phyloP scores from a whole-genome alignment of 2,329 filamentous ascomycete genomes.

The Neonectria faginata region DNA sequence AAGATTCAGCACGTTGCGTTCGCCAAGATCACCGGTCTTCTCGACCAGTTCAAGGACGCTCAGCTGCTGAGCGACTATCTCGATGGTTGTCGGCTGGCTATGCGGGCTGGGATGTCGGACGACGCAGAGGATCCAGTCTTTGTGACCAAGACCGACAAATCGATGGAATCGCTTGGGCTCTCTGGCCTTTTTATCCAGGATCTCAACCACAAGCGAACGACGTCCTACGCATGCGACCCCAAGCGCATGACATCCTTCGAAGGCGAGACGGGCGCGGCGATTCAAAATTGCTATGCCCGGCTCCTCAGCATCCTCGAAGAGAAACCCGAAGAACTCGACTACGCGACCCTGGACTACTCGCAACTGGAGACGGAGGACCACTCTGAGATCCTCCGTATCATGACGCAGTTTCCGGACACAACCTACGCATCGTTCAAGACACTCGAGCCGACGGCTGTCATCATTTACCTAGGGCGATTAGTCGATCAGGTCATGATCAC shows the following conservation, averaged over 20 bases:
- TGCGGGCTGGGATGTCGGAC: neutral
- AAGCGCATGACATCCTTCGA: slow-evolving; percentile 49
- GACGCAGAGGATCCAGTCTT: slow-evolving; percentile 27
- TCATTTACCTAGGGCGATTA: slow-evolving; percentile 65
- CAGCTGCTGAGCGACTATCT: slow-evolving; percentile 41
- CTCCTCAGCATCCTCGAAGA: slow-evolving; percentile 24
- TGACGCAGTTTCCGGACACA: slow-evolving; percentile 74
- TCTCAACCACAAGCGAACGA: slow-evolving; percentile 43
- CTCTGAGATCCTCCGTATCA: slow-evolving; percentile 60
- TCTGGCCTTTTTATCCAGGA: slow-evolving; percentile 42
- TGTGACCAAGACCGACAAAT: slow-evolving; percentile 30
- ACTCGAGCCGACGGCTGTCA: slow-evolving; percentile 74
- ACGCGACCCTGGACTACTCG: slow-evolving; percentile 27
- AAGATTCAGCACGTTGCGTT: slow-evolving; percentile 58
- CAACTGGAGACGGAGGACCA: slow-evolving; percentile 37
- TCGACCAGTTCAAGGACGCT: slow-evolving; percentile 30
- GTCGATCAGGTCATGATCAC: slow-evolving; percentile 32
- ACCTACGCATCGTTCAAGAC: slow-evolving; percentile 72
- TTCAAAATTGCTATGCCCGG: slow-evolving; percentile 43
- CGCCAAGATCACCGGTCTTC: slow-evolving; percentile 62
- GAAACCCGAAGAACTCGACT: slow-evolving; percentile 23
- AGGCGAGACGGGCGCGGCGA: slow-evolving; percentile 32
- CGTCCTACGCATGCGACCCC: slow-evolving; percentile 37
- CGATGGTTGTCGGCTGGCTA: slow-evolving; percentile 23
- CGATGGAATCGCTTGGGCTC: slow-evolving; percentile 28